phyloP scores from a whole-genome alignment of 2,329 filamentous ascomycete genomes.

The Zasmidium angulare region DNA sequence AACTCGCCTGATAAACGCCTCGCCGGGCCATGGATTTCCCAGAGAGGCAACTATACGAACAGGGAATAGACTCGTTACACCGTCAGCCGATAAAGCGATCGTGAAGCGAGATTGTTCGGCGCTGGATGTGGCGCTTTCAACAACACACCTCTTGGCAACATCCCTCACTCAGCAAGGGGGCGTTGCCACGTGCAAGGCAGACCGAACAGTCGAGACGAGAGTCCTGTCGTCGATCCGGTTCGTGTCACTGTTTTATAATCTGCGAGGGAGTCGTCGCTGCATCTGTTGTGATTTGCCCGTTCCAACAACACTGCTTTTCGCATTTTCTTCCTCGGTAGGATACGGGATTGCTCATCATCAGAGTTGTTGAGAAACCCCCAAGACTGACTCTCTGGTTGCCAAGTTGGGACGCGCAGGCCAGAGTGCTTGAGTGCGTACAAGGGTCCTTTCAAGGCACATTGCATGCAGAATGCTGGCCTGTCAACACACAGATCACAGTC shows the following conservation, averaged over 20 bases:
- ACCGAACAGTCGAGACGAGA: background rate
- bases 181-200: background rate
- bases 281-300: background rate
- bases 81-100: conserved; percentile 1
- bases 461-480: background rate
- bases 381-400: background rate
- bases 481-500: background rate
- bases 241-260: background rate
- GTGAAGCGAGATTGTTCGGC: background rate
- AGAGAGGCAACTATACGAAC: background rate
- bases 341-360: too few species aligned
- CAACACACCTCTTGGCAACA: background rate
- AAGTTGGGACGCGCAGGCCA: background rate
- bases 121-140: background rate
- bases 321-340: background rate
- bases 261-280: background rate
- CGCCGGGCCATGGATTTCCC: background rate
- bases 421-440: background rate
- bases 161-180: background rate
- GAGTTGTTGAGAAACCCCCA: background rate
- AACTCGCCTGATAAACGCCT: background rate
- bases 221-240: background rate
- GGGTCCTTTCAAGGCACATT: background rate
- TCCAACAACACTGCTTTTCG: too few species aligned
- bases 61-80: background rate